Conservation (phyloP, 345 rosid species). For the Eucalyptus sp. region DNA sequence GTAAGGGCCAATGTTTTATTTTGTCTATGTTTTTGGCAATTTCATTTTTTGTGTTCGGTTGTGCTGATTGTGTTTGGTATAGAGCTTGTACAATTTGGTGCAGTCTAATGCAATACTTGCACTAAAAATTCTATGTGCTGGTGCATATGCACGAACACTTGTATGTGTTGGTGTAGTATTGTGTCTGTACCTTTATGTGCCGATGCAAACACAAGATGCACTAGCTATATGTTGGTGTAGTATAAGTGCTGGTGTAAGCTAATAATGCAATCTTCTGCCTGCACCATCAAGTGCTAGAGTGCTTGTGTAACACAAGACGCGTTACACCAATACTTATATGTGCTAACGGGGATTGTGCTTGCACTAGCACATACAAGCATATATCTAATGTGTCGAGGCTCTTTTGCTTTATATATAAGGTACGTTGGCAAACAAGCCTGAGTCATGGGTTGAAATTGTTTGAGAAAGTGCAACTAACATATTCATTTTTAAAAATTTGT, state of each 20-base stretch:
- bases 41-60: neutral
- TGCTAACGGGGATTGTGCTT: neutral
- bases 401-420: no score
- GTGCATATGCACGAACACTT: neutral
- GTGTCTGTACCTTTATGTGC: no score
- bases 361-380: neutral
- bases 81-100: neutral
- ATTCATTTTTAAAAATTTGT: no score
- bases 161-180: no score
- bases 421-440: accelerated
- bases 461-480: no score
- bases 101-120: neutral
- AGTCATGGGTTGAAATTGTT: no score
- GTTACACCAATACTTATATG: no score
- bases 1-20: neutral
- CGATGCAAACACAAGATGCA: no score
- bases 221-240: no score
- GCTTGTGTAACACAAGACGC: neutral
- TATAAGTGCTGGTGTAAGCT: no score
- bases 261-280: accelerated
- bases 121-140: neutral
- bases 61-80: neutral
- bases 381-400: no score
- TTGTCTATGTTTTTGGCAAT: neutral
- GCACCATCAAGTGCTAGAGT: neutral